phyloP scores from a whole-genome alignment of 352 stramenopile species.

The Phytopythium oedochilum region DNA sequence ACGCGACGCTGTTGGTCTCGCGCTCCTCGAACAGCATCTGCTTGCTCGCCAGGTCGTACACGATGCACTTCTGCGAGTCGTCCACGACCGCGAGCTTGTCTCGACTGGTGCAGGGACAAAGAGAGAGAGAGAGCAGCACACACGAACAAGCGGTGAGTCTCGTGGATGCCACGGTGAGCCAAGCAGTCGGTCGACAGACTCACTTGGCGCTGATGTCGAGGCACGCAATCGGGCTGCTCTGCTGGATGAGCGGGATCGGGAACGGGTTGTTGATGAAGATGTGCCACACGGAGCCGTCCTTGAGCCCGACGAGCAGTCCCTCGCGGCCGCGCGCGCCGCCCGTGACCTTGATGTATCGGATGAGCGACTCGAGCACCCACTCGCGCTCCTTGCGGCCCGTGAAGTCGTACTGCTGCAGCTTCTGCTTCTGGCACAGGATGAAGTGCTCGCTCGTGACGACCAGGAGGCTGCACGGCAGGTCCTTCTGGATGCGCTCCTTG shows the following conservation, averaged over 20 bases:
- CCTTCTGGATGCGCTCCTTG: conserved; percentile 84
- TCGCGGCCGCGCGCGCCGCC: conserved; percentile 87
- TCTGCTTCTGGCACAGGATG: conserved; percentile 90
- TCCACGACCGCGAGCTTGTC: conserved; percentile 92
- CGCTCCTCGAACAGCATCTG: conserved; percentile 87
- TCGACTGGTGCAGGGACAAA: conserved; percentile 38
- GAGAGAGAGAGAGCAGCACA: not conserved
- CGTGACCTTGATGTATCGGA: conserved; percentile 91
- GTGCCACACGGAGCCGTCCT: conserved; percentile 88
- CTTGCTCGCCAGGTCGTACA: conserved; percentile 90
- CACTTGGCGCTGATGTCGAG: conserved; percentile 88
- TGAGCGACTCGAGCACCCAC: conserved; percentile 84
- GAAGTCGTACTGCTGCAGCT: conserved; percentile 92
- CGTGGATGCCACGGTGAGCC: not conserved
- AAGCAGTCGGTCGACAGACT: conserved; percentile 7
- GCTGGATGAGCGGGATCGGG: conserved; percentile 89
- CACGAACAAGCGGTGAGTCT: not conserved
- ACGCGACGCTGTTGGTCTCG: conserved; percentile 88
- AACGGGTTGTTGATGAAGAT: conserved; percentile 96
- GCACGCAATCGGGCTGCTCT: conserved; percentile 82
- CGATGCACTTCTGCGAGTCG: conserved; percentile 81
- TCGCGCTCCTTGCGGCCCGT: conserved; percentile 80
- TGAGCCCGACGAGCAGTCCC: conserved; percentile 90
- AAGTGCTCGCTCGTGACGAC: conserved; percentile 91
- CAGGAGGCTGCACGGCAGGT: conserved; percentile 82